phyloP scores from a whole-genome alignment of 176 grass and related monocot species.

The Oryza glaberrima region DNA sequence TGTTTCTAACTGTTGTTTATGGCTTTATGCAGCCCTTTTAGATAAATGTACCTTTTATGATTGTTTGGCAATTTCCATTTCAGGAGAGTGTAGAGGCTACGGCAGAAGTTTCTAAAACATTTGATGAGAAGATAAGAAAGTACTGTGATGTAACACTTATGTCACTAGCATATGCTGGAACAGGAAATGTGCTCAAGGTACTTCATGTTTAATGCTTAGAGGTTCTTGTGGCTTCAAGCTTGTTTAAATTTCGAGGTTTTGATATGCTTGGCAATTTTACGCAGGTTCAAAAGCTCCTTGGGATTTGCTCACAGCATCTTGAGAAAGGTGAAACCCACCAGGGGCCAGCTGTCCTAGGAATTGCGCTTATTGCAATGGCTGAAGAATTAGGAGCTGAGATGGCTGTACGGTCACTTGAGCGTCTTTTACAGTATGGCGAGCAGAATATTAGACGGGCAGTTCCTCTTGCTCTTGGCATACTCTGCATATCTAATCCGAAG shows the following conservation, averaged over 20 bases:
- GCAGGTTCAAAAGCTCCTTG: constrained; percentile 92
- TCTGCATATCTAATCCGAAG: constrained; percentile 98
- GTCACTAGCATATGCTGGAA: constrained; percentile 97
- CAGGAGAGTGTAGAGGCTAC: constrained; percentile 93
- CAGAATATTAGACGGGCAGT: constrained; percentile 99
- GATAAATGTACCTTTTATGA: background rate
- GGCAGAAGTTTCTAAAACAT: constrained; percentile 91
- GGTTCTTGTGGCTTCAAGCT: constrained; percentile 12
- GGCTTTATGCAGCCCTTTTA: constrained; percentile 1
- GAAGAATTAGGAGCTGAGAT: constrained; percentile 97
- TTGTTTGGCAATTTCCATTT: constrained; percentile 35
- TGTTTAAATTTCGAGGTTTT: background rate
- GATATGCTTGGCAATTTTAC: constrained; percentile 18
- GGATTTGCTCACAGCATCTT: constrained; percentile 91
- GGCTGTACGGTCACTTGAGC: constrained; percentile 87
- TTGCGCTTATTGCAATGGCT: constrained; percentile 94
- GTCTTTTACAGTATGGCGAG: constrained; percentile 89
- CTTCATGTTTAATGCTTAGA: constrained; percentile 8
- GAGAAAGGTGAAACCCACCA: constrained; percentile 96
- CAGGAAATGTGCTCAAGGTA: constrained; percentile 98
- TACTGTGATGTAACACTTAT: constrained; percentile 96
- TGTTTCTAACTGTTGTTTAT: constrained; percentile 1
- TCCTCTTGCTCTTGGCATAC: constrained; percentile 89
- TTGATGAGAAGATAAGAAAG: constrained; percentile 98
- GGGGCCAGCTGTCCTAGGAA: constrained; percentile 98